Percentiles rank a stretch among this genome's conserved stretches.
Conservation (phyloP, 1,284 basidiomycete species). For the Tausonia pullulans region DNA sequence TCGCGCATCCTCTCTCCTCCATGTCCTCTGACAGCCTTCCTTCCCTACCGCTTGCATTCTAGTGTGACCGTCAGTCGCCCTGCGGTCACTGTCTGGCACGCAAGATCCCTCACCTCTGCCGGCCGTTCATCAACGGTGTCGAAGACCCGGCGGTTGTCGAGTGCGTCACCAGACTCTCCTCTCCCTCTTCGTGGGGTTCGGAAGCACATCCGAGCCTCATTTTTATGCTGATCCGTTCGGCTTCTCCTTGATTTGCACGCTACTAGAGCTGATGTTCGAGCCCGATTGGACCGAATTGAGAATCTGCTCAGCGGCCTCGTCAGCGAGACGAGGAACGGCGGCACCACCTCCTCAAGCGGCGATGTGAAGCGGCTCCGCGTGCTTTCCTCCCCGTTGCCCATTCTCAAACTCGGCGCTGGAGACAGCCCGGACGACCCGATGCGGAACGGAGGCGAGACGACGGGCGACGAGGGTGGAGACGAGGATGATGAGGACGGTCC, state of each 20-base stretch:
- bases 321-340: constrained; percentile 19
- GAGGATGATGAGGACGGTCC: constrained; percentile 5
- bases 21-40: neutral
- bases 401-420: neutral
- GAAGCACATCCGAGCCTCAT: no score
- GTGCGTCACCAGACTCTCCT: constrained; percentile 24
- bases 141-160: constrained; percentile 30
- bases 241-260: constrained; percentile 15
- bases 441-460: neutral
- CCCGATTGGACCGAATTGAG: constrained; percentile 34
- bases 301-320: constrained; percentile 29
- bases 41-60: neutral
- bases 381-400: no score
- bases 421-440: neutral
- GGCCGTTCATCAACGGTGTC: constrained; percentile 38
- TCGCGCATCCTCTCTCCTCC: neutral
- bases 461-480: neutral
- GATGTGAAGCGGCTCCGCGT: no score
- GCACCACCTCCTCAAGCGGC: no score
- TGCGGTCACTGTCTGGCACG: constrained; percentile 37
- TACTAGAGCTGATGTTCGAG: constrained; percentile 32
- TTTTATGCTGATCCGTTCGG: neutral
- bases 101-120: constrained; percentile 35
- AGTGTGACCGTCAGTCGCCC: constrained; percentile 24
- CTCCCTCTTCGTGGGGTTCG: neutral